Conservation (phyloP, 129 eudicot genomes). For the Flaveria sonorensis region DNA sequence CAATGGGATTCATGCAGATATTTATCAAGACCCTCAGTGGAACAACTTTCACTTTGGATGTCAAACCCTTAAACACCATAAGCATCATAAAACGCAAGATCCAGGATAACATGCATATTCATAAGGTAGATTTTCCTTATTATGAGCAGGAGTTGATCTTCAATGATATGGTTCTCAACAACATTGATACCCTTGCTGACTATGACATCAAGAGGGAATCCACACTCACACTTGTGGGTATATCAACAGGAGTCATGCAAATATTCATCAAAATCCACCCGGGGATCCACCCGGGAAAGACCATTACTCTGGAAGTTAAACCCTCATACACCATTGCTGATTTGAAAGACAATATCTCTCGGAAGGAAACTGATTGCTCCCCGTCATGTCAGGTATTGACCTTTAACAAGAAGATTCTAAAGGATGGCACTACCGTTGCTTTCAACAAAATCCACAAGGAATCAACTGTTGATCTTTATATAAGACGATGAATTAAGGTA, state of each 20-base stretch:
- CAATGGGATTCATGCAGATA: background rate
- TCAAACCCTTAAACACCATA: background rate
- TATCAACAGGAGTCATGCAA: background rate
- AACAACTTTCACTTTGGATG: background rate
- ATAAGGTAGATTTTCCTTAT: background rate
- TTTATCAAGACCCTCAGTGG: background rate
- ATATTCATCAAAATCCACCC: background rate
- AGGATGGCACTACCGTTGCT: background rate
- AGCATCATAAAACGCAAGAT: background rate
- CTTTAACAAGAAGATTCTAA: background rate
- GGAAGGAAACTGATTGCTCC: background rate
- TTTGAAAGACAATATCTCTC: background rate
- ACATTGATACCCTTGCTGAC: background rate
- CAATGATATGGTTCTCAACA: background rate
- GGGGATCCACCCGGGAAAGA: background rate
- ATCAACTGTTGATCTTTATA: background rate
- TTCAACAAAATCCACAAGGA: background rate
- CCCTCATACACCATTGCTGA: background rate
- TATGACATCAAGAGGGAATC: background rate
- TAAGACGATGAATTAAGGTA: background rate
- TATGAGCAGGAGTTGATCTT: slow-evolving; percentile 12
- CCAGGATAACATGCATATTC: background rate
- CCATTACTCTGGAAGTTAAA: background rate
- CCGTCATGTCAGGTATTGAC: background rate
- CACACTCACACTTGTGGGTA: background rate